These are phyloP conservation scores for Paramecium biaurelia DNA, from an alignment of 73 alveolate genomes.

Conservation along the genomic window DNA sequence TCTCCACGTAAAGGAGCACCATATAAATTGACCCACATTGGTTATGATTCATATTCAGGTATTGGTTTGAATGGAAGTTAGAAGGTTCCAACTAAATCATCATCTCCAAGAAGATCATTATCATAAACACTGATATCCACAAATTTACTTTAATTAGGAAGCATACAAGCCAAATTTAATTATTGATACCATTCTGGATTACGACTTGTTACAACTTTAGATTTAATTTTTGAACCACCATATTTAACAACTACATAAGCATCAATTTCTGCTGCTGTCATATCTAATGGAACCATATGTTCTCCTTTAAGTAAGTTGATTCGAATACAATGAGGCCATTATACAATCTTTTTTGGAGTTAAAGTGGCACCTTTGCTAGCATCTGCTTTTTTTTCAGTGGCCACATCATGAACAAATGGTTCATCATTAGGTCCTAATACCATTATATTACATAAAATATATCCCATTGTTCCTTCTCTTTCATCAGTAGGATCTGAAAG, in stretches of 20 bases:
- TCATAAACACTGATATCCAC: slow-evolving; percentile 46
- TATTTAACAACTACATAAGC: slow-evolving; percentile 68
- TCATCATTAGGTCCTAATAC: slow-evolving; percentile 85
- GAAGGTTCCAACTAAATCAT: slow-evolving; percentile 55
- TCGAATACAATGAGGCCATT: slow-evolving; percentile 54
- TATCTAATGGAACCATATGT: slow-evolving; percentile 75
- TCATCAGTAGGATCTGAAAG: slow-evolving; percentile 77
- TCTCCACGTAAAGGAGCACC: slow-evolving; percentile 78
- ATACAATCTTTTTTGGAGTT: slow-evolving; percentile 27
- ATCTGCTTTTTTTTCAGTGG: slow-evolving; percentile 64
- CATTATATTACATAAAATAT: slow-evolving; percentile 61
- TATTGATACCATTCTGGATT: slow-evolving; percentile 64
- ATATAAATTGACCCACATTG: slow-evolving; percentile 78
- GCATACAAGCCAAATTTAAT: slow-evolving; percentile 54
- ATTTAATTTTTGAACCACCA: slow-evolving; percentile 41
- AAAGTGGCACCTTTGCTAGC: slow-evolving; percentile 50
- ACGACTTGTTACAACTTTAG: slow-evolving; percentile 28
- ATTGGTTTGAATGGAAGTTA: slow-evolving; percentile 71
- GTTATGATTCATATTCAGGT: slow-evolving; percentile 59
- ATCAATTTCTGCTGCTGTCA: slow-evolving; percentile 66
- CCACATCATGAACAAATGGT: slow-evolving; percentile 80
- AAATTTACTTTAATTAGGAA: slow-evolving; percentile 46
- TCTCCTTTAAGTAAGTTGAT: slow-evolving; percentile 70
- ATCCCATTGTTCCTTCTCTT: slow-evolving; percentile 72
- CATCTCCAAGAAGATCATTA: slow-evolving; percentile 59